Conservation (phyloP, 2,329 filamentous ascomycete species). For the Neopestalotiopsis clavispora region DNA sequence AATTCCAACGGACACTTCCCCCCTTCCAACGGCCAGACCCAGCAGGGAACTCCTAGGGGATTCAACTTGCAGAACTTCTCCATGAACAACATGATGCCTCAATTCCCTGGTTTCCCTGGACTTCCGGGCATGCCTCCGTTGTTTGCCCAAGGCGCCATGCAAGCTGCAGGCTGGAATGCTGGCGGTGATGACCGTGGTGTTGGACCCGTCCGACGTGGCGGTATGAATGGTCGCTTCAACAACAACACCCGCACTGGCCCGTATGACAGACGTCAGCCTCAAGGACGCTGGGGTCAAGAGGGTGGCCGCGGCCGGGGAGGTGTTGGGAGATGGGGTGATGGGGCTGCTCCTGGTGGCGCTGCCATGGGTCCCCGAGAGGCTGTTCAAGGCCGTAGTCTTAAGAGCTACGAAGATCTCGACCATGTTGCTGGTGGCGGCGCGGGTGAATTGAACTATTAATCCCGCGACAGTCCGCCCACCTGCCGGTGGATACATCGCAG, state of each 20-base stretch:
- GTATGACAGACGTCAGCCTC: conserved; percentile 71
- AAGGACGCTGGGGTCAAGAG: conserved; percentile 54
- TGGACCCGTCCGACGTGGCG: conserved; percentile 73
- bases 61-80: conserved; percentile 83
- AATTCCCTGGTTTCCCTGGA: conserved; percentile 63
- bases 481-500: too few relatives aligned
- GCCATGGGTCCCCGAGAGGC: conserved; percentile 88
- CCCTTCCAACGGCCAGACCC: conserved; percentile 74
- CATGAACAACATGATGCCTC: conserved; percentile 61
- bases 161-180: conserved; percentile 53
- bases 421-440: conserved; percentile 76
- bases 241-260: conserved; percentile 71
- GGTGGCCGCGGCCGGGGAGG: conserved; percentile 57
- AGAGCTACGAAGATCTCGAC: conserved; percentile 97
- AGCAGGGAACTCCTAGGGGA: conserved; percentile 84
- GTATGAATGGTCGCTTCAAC: conserved; percentile 62
- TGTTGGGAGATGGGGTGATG: conserved; percentile 72
- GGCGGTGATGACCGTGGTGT: conserved; percentile 58
- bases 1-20: conserved; percentile 97
- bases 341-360: conserved; percentile 73
- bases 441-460: conserved; percentile 88
- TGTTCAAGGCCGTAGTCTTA: conserved; percentile 88
- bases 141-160: conserved; percentile 49
- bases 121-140: conserved; percentile 61
- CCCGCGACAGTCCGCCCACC: background rate